These are phyloP conservation scores for Plenodomus lindquistii DNA, from an alignment of 2,329 filamentous ascomycete genomes.

Conservation along the genomic window DNA sequence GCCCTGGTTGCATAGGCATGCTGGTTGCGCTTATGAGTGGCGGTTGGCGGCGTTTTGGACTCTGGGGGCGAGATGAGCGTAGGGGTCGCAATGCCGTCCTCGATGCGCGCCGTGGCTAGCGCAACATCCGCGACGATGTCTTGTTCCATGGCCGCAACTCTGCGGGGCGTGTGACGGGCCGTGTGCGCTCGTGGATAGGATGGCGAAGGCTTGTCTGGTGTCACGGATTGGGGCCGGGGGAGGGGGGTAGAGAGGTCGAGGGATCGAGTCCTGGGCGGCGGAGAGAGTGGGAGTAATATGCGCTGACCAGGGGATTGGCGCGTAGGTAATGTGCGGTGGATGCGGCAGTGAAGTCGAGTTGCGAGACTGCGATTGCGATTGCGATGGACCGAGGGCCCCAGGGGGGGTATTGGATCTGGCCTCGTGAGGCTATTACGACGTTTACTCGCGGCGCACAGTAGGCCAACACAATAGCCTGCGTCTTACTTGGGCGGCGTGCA, in stretches of 20 bases:
- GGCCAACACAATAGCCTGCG: conserved; percentile 5
- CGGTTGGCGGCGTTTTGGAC: conserved; percentile 64
- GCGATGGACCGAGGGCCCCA: conserved; percentile 12
- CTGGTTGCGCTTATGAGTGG: conserved; percentile 54
- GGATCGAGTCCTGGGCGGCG: neutral
- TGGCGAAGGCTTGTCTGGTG: too few relatives aligned
- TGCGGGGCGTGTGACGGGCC: conserved; percentile 3
- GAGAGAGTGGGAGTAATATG: neutral
- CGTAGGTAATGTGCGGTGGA: conserved; percentile 9
- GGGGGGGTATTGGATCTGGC: conserved; percentile 6
- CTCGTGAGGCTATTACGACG: conserved; percentile 14
- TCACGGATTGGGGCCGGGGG: too few relatives aligned
- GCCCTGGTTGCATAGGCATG: conserved; percentile 30
- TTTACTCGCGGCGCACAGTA: conserved; percentile 12
- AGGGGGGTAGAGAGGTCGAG: neutral
- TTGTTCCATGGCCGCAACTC: conserved; percentile 1
- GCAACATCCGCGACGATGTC: conserved; percentile 1
- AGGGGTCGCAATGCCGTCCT: conserved; percentile 47
- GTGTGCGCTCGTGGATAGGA: neutral
- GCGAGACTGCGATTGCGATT: conserved; percentile 16
- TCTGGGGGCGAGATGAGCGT: conserved; percentile 59
- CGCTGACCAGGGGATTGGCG: conserved; percentile 3
- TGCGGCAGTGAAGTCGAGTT: conserved; percentile 21
- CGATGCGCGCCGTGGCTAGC: conserved; percentile 15
- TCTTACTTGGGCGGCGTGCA: conserved; percentile 12